Evolutionary conservation across 2,329 filamentous ascomycete species (phyloP).

Genomic region (Apiospora arundinis): DNA sequence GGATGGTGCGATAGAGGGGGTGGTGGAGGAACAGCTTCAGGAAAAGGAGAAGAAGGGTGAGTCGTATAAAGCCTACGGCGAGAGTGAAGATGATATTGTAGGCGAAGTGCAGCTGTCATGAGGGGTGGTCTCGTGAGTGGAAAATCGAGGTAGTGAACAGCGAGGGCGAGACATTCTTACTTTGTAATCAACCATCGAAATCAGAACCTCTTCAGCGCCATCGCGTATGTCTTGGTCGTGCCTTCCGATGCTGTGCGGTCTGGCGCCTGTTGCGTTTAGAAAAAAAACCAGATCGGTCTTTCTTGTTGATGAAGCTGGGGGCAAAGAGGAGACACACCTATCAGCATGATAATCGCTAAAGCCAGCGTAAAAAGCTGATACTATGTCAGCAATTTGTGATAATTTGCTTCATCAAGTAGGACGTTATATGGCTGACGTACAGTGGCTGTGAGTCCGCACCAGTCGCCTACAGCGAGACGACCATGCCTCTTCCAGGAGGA

Average conservation of each 20-base stretch:
- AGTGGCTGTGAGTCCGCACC: not conserved
- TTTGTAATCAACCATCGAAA: not conserved
- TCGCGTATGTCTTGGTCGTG: not conserved
- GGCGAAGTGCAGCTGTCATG: not conserved
- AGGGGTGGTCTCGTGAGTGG: not conserved
- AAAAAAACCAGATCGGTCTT: not conserved
- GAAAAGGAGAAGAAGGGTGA: not conserved
- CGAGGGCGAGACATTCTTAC: not conserved
- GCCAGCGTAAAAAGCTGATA: not conserved
- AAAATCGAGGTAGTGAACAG: too few relatives aligned
- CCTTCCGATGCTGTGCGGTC: not conserved
- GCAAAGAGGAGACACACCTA: not conserved
- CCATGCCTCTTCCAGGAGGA: not conserved
- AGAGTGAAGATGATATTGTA: slow-evolving; percentile 1
- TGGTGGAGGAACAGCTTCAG: not conserved
- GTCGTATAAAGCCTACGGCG: not conserved
- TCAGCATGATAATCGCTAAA: not conserved
- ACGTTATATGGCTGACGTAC: not conserved
- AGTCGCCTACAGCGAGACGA: not conserved
- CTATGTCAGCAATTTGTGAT: not conserved
- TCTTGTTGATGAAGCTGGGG: too few relatives aligned
- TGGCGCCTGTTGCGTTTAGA: not conserved
- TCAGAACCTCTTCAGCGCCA: not conserved
- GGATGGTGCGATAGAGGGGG: not conserved
- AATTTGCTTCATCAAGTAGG: too few relatives aligned